Conservation (phyloP, 140 eudicot species). For the Cichorium intybus region DNA sequence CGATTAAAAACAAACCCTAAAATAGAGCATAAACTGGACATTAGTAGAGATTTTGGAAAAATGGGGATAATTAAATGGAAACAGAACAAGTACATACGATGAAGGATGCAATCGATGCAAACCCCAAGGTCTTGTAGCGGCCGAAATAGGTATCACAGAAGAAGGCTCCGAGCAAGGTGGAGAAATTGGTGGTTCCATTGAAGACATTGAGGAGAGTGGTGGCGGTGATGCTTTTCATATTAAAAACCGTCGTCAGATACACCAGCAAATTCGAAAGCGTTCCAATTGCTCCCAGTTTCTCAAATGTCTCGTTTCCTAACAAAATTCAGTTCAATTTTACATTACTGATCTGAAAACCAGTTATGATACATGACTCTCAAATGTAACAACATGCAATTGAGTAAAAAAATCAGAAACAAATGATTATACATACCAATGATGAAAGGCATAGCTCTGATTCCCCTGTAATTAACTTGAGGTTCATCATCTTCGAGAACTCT, state of each 20-base stretch:
- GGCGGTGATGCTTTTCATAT: conserved; percentile 67
- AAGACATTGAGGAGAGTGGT: conserved; percentile 56
- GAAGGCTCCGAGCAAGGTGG: conserved; percentile 70
- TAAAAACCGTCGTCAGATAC: conserved; percentile 61
- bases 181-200: conserved; percentile 72
- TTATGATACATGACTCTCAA: conserved; percentile 1
- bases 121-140: conserved; percentile 63
- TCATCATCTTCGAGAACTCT: background rate
- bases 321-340: background rate
- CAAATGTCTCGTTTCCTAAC: conserved; percentile 86
- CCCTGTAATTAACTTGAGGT: background rate
- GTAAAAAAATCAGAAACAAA: background rate
- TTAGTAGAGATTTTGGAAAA: background rate
- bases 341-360: background rate
- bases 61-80: background rate
- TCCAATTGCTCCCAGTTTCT: conserved; percentile 87
- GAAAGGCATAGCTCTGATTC: background rate
- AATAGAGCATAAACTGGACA: background rate
- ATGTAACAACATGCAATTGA: background rate
- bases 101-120: conserved; percentile 70
- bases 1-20: conserved; percentile 62
- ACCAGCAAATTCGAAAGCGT: conserved; percentile 57
- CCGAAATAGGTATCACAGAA: conserved; percentile 78
- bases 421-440: background rate
- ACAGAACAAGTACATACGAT: conserved; percentile 27